These are phyloP conservation scores for Acorus calamus DNA, from an alignment of 106 monocot genomes.

Conservation along the genomic window DNA sequence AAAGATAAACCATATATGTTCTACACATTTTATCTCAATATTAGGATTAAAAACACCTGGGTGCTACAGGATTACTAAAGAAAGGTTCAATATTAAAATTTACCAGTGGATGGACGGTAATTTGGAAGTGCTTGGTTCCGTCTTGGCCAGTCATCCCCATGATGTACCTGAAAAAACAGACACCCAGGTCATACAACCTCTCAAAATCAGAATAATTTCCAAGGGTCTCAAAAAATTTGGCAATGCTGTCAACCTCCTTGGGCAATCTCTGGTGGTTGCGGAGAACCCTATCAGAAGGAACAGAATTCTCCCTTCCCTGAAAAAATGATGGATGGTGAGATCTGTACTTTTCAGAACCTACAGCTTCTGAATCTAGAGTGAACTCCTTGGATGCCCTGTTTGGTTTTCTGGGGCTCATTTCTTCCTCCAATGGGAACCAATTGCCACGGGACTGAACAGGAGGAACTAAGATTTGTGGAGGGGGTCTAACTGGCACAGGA, in stretches of 20 bases:
- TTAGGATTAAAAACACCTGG: too few relatives aligned
- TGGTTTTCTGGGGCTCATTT: conserved; percentile 46
- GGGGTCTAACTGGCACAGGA: conserved; percentile 33
- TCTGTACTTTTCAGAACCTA: conserved; percentile 44
- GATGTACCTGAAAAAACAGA: conserved; percentile 37
- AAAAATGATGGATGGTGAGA: conserved; percentile 32
- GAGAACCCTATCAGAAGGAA: conserved; percentile 40
- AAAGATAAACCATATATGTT: too few relatives aligned
- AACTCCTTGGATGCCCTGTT: conserved; percentile 46
- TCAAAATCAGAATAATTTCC: too few relatives aligned
- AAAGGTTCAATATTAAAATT: neutral
- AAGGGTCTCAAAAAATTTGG: too few relatives aligned
- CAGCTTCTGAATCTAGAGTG: conserved; percentile 42
- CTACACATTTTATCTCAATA: too few relatives aligned
- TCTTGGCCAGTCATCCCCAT: conserved; percentile 28
- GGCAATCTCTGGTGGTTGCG: conserved; percentile 50
- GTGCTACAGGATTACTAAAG: too few relatives aligned
- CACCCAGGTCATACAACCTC: neutral
- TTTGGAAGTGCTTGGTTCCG: conserved; percentile 29
- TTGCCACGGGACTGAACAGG: conserved; percentile 55
- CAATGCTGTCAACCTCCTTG: conserved; percentile 31
- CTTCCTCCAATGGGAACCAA: conserved; percentile 73
- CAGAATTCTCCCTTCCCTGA: conserved; percentile 35
- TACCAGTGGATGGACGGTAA: conserved; percentile 53
- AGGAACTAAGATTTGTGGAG: conserved; percentile 49